Evolutionary conservation across 306 rosid genomes (phyloP).

Genomic region (Pterocarpus macrocarpus): DNA sequence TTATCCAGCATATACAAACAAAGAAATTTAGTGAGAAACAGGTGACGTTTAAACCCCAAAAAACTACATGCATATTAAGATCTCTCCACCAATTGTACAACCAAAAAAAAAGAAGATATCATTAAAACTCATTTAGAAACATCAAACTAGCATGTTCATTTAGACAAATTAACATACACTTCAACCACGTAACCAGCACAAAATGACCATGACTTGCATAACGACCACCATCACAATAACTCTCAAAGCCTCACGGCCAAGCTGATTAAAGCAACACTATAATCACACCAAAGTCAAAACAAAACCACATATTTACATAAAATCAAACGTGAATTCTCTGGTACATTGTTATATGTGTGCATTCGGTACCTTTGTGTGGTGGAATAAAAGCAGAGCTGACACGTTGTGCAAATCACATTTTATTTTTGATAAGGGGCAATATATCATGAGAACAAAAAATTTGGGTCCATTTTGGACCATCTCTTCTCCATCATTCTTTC

Average conservation of each 20-base stretch:
- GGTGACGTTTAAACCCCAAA: conserved; percentile 33
- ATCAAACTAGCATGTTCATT: conserved; percentile 50
- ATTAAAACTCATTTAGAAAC: not conserved
- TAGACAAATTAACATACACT: conserved; percentile 82
- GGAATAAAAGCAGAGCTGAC: too few relatives aligned
- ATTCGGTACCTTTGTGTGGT: too few relatives aligned
- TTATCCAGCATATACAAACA: conserved; percentile 36
- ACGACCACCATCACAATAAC: conserved; percentile 42
- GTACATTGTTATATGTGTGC: too few relatives aligned
- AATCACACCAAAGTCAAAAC: conserved; percentile 65
- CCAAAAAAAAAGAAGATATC: not conserved
- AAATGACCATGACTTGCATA: conserved; percentile 15
- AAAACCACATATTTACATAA: not conserved
- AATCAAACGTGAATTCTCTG: too few relatives aligned
- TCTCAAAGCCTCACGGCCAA: conserved; percentile 45
- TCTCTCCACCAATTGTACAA: conserved; percentile 25
- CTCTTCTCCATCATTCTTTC: too few relatives aligned
- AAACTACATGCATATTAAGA: conserved; percentile 6
- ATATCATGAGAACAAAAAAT: too few relatives aligned
- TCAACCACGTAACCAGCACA: conserved; percentile 42
- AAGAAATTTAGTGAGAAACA: not conserved
- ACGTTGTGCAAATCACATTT: too few relatives aligned
- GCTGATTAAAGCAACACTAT: conserved; percentile 45
- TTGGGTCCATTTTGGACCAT: too few relatives aligned
- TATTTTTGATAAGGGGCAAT: too few relatives aligned